A percentile compares a stretch with the other conserved stretches of the same genome.
These are phyloP conservation scores for Magnolia sinica DNA, from an alignment of 164 flowering plant species.

Conservation along the genomic window DNA sequence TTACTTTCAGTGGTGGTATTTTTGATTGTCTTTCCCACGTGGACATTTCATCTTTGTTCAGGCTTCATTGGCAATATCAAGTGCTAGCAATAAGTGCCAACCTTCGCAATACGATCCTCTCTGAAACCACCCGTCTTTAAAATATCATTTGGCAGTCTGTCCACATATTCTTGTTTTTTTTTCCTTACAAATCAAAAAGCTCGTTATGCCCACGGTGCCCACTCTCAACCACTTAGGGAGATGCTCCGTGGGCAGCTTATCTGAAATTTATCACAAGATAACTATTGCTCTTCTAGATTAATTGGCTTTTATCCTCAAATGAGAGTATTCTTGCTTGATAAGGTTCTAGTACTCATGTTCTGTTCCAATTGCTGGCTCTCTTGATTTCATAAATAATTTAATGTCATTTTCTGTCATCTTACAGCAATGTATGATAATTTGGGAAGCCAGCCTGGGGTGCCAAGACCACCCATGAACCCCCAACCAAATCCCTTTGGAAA, in stretches of 20 bases:
- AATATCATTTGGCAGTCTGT: not conserved
- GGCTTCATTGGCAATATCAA: not conserved
- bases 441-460: slow-evolving; percentile 13
- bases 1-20: not conserved
- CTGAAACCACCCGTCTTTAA: not conserved
- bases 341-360: too few species aligned
- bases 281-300: too few species aligned
- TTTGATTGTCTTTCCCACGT: not conserved
- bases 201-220: too few species aligned
- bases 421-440: slow-evolving; percentile 53
- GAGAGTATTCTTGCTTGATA: too few species aligned
- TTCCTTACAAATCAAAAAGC: too few species aligned
- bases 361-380: not conserved
- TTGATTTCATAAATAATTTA: too few species aligned
- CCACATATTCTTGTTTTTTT: not conserved
- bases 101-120: not conserved
- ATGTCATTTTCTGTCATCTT: slow-evolving; percentile 1
- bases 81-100: not conserved
- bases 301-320: too few species aligned
- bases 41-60: not conserved
- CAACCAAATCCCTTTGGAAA: slow-evolving; percentile 71
- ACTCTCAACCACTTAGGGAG: too few species aligned
- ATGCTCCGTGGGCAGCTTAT: too few species aligned
- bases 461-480: slow-evolving; percentile 35
- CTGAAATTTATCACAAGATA: too few species aligned